These are phyloP conservation scores for Stenogyne calaminthoides DNA, from an alignment of 305 asterid species.

Conservation along the genomic window DNA sequence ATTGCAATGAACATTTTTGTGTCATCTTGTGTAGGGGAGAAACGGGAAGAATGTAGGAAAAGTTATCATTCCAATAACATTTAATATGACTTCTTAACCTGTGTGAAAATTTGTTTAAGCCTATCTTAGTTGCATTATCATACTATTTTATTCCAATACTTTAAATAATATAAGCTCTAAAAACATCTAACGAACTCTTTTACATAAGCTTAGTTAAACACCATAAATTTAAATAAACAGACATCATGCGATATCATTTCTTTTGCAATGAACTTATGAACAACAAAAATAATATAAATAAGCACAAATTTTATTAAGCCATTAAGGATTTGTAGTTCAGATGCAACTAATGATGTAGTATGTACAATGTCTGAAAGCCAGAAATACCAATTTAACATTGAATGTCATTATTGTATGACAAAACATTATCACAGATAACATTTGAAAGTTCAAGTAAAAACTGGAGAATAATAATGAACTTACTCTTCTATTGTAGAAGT, in stretches of 20 bases:
- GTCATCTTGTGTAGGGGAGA: too few relatives aligned
- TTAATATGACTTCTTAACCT: too few relatives aligned
- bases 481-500: constrained; percentile 83
- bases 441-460: not conserved
- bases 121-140: not conserved
- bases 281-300: not conserved
- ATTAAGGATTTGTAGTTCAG: not conserved
- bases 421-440: not conserved
- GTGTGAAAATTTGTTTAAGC: too few relatives aligned
- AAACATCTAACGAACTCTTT: not conserved
- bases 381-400: not conserved
- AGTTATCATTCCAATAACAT: too few relatives aligned
- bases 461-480: constrained; percentile 30
- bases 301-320: constrained; percentile 2
- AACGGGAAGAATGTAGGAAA: too few relatives aligned
- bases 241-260: not conserved
- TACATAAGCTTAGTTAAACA: not conserved
- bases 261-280: not conserved
- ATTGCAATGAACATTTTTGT: too few relatives aligned
- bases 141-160: not conserved
- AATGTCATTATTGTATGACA: not conserved
- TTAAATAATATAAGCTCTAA: not conserved
- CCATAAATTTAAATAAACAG: not conserved
- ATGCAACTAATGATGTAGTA: not conserved
- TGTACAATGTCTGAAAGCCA: not conserved